Evolutionary conservation across 2,329 filamentous ascomycete genomes (phyloP), one percentile per base, ranked within the genome.

Genomic region (Colletotrichum melonis): DNA sequence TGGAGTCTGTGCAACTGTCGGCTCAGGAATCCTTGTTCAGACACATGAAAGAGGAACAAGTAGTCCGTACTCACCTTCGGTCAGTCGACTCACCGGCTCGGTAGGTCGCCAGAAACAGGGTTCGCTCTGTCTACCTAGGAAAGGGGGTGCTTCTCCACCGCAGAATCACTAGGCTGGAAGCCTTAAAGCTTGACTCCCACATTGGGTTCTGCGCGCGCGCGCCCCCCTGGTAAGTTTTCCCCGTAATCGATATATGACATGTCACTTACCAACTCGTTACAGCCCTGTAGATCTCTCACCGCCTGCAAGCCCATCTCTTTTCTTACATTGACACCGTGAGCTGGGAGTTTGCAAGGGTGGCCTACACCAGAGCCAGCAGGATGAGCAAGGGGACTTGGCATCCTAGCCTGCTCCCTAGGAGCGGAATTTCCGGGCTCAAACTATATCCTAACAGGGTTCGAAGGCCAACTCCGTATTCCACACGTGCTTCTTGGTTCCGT

Each of bases 251-350:
- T 22, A 65, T 66, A 24, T 73, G 71, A 73, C 35, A 71, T 14
- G 62, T 73, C 71, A 66, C 71, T 38, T 66, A 65, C 70, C 66
- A 70, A 35, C 35, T 30, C 38, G 56, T 64, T 30, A 49, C 66
- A 73, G 71, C 56, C 67, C 63, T 60, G 67, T 70, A 65, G 71
- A 73, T 73, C 67, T 56, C 49, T 70, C 71, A 73, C 71, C 71
- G 71, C 71, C 67, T 70, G 62, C 42, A 59, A 65, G 52, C 24
- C 35, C 35, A 55, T 35, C 22, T 38, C n/a, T 24, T 58, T 28
- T 49, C 19, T 63, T 42, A 35, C 67, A 49, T 49, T 24, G 54
- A 12, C 30, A 14, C 35, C 32, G 22, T 35, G 32, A 35, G 24
- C 16, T 32, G 56, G 54, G 46, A 57, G 22, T 35, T 4, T 24